Evolutionary conservation across 208 protist species (phyloP).

Genomic region (Phytomonas sp.): DNA sequence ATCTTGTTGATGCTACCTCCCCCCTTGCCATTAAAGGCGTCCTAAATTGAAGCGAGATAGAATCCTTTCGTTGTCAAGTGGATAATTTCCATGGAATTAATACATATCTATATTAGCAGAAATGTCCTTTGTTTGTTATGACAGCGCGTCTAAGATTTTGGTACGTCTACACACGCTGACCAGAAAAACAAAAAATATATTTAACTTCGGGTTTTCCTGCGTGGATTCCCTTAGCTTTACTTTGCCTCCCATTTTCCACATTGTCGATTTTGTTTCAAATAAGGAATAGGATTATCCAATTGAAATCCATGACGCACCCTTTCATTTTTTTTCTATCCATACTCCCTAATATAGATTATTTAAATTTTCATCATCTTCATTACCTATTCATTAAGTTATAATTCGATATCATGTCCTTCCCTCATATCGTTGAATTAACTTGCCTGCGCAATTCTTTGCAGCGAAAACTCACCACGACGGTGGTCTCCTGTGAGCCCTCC

Average conservation of each 20-base stretch:
- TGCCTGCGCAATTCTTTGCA: slow-evolving; percentile 69
- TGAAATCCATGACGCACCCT: too few relatives aligned
- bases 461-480: slow-evolving; percentile 39
- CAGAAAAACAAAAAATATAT: neutral
- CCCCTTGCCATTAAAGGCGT: neutral
- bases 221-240: slow-evolving; percentile 7
- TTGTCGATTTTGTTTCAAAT: neutral
- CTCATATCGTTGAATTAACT: slow-evolving; percentile 60
- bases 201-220: slow-evolving; percentile 8
- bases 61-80: neutral
- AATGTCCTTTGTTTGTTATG: neutral
- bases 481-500: slow-evolving; percentile 46
- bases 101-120: neutral
- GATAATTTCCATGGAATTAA: slow-evolving; percentile 8
- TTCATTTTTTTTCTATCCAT: neutral
- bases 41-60: neutral
- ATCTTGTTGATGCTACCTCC: neutral
- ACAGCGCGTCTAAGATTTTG: neutral
- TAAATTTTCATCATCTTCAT: slow-evolving; percentile 5
- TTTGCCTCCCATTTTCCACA: neutral
- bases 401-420: slow-evolving; percentile 12
- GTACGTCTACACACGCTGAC: neutral
- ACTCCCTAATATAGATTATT: neutral
- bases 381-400: slow-evolving; percentile 6
- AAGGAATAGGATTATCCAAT: neutral